Conservation (phyloP, 31 red algal genomes). For the Odonthalia washingtoniensis region DNA sequence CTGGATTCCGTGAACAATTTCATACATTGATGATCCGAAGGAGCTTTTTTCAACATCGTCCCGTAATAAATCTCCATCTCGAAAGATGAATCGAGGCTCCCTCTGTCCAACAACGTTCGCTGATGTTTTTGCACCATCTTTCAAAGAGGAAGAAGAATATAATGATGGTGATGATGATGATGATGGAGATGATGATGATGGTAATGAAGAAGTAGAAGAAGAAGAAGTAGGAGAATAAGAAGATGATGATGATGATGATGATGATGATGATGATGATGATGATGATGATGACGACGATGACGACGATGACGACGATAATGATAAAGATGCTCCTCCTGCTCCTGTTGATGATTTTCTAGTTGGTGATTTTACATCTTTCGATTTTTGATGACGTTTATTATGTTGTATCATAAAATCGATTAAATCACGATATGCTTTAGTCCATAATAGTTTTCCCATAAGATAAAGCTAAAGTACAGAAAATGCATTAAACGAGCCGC, state of each 20-base stretch:
- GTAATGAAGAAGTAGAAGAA: slow-evolving; percentile 68
- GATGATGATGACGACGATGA: slow-evolving; percentile 63
- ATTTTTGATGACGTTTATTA: slow-evolving; percentile 94
- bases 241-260: slow-evolving; percentile 52
- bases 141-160: no score
- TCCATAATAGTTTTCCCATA: no score
- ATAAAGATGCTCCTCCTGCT: slow-evolving; percentile 62
- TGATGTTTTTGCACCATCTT: slow-evolving; percentile 51
- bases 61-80: slow-evolving; percentile 78
- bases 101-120: slow-evolving; percentile 74
- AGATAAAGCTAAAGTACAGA: slow-evolving; percentile 86
- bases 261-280: slow-evolving; percentile 31
- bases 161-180: no score
- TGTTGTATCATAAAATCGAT: slow-evolving; percentile 87
- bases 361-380: slow-evolving; percentile 81
- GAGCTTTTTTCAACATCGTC: slow-evolving; percentile 95
- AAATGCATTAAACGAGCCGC: slow-evolving; percentile 98
- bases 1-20: slow-evolving; percentile 91
- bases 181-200: slow-evolving; percentile 53
- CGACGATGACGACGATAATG: slow-evolving; percentile 79
- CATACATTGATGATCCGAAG: slow-evolving; percentile 86
- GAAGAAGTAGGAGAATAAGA: slow-evolving; percentile 74
- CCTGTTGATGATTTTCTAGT: slow-evolving; percentile 83
- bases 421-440: slow-evolving; percentile 85
- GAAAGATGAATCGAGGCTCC: slow-evolving; percentile 73